These are phyloP conservation scores for Leccinum griseonigrum DNA, from an alignment of 1,284 basidiomycete genomes.

Conservation along the genomic window DNA sequence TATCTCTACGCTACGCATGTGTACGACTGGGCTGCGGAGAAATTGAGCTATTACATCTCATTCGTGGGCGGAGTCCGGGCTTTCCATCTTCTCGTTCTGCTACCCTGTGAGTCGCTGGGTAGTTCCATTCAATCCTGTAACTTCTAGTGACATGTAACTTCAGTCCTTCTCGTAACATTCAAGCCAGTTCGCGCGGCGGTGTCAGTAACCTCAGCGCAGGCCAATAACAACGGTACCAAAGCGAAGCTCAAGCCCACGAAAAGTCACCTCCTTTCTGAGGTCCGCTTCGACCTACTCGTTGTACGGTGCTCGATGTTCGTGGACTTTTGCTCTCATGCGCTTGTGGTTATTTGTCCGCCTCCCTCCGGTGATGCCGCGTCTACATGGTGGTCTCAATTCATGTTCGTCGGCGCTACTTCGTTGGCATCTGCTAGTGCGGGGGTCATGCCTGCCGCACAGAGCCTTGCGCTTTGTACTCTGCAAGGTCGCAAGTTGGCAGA, in stretches of 20 bases:
- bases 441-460: conserved; percentile 62
- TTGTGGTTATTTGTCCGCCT: conserved; percentile 53
- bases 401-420: conserved; percentile 57
- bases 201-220: conserved; percentile 7
- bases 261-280: conserved; percentile 55
- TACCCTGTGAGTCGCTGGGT: conserved; percentile 47
- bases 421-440: conserved; percentile 62
- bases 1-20: conserved; percentile 57
- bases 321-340: conserved; percentile 62
- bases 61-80: conserved; percentile 50
- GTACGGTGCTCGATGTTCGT: conserved; percentile 58
- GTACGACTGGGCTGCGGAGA: conserved; percentile 55
- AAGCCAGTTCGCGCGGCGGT: conserved; percentile 40
- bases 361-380: conserved; percentile 28
- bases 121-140: background rate
- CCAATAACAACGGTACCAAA: conserved; percentile 16
- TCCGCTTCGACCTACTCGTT: conserved; percentile 66
- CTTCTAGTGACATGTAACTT: conserved; percentile 10
- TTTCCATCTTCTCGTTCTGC: conserved; percentile 49
- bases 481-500: conserved; percentile 49
- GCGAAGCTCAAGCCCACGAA: conserved; percentile 47
- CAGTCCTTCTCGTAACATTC: conserved; percentile 46
- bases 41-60: conserved; percentile 66
- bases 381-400: conserved; percentile 39
- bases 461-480: conserved; percentile 65